Evolutionary conservation across 352 stramenopile species (phyloP).

Genomic region (Lagenidium sp.): DNA sequence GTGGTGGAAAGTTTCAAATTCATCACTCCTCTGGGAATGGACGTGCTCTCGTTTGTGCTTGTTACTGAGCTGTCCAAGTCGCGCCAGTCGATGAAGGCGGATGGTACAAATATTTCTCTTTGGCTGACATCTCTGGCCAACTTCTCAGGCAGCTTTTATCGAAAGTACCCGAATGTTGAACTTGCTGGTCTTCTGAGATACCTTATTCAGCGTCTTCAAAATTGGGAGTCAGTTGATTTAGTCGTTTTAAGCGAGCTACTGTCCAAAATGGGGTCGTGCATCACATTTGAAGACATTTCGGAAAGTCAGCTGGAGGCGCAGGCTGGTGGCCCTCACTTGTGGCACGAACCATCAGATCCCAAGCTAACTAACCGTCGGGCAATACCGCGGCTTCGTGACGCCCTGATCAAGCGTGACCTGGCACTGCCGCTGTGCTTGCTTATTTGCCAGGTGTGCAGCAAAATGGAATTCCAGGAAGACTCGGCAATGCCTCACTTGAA

Average conservation of each 20-base stretch:
- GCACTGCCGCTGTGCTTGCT: slow-evolving; percentile 66
- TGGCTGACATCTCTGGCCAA: slow-evolving; percentile 91
- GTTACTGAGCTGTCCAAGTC: slow-evolving; percentile 85
- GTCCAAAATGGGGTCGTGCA: slow-evolving; percentile 83
- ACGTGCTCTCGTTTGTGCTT: slow-evolving; percentile 92
- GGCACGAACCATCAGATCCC: slow-evolving; percentile 66
- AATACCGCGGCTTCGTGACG: slow-evolving; percentile 73
- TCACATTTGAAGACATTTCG: slow-evolving; percentile 84
- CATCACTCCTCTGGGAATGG: slow-evolving; percentile 89
- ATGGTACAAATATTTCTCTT: slow-evolving; percentile 89
- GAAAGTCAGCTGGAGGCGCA: slow-evolving; percentile 73
- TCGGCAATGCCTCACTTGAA: slow-evolving; percentile 55
- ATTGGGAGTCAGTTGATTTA: slow-evolving; percentile 78
- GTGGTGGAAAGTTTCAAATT: slow-evolving; percentile 95
- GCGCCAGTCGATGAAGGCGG: slow-evolving; percentile 76
- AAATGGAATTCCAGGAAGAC: slow-evolving; percentile 76
- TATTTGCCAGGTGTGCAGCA: slow-evolving; percentile 81
- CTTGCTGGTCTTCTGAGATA: slow-evolving; percentile 88
- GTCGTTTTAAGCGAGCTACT: slow-evolving; percentile 84
- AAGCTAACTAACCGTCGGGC: slow-evolving; percentile 81
- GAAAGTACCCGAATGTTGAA: slow-evolving; percentile 90
- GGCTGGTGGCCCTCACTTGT: slow-evolving; percentile 66
- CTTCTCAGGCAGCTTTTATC: slow-evolving; percentile 93
- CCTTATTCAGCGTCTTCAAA: slow-evolving; percentile 81
- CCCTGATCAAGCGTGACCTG: slow-evolving; percentile 71